Evolutionary conservation across 106 monocot genomes (phyloP).

Genomic region (Dendrobium huoshanense): DNA sequence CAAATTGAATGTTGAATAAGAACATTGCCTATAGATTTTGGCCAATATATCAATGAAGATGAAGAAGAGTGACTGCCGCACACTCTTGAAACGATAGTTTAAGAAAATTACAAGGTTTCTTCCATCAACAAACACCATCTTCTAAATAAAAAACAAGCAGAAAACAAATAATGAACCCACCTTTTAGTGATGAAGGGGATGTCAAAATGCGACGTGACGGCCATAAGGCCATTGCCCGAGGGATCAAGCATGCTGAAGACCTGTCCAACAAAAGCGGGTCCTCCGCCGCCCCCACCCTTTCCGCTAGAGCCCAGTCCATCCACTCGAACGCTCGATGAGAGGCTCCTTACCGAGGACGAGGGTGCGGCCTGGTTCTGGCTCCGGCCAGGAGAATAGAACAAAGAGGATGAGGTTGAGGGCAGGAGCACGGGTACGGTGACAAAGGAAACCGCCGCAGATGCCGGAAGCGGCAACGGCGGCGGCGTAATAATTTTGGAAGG

Average conservation of each 20-base stretch:
- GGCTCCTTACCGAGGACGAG: constrained; percentile 31
- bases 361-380: constrained; percentile 10
- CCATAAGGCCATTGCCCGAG: constrained; percentile 87
- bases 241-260: constrained; percentile 97
- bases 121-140: background rate
- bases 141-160: background rate
- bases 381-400: constrained; percentile 10
- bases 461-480: background rate
- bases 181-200: constrained; percentile 59
- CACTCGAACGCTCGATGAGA: constrained; percentile 44
- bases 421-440: constrained; percentile 17
- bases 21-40: too few species aligned
- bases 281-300: constrained; percentile 27
- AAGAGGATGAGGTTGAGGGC: constrained; percentile 12
- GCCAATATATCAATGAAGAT: background rate
- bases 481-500: background rate
- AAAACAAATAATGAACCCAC: constrained; percentile 1
- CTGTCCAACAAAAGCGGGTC: constrained; percentile 91
- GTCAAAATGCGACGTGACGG: constrained; percentile 68
- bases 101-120: background rate
- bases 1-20: too few species aligned
- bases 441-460: background rate
- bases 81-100: background rate
- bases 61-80: background rate
- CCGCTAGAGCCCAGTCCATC: constrained; percentile 32